Evolutionary conservation across 306 rosid genomes (phyloP).

Genomic region (Arachis stenosperma): DNA sequence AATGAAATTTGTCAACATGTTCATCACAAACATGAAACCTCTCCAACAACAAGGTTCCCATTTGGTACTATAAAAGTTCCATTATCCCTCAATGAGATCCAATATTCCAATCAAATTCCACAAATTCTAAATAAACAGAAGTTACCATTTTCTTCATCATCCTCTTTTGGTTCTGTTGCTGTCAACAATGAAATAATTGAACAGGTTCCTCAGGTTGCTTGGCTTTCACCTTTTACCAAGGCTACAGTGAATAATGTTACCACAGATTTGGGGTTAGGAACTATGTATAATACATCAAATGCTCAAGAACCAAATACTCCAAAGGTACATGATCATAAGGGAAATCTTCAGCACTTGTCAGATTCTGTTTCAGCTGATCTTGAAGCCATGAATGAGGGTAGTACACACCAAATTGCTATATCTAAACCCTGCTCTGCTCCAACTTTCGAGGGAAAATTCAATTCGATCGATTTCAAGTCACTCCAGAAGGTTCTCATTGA

Average conservation of each 20-base stretch:
- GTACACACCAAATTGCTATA: slow-evolving; percentile 44
- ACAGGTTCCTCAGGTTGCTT: slow-evolving; percentile 39
- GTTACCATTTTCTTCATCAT: slow-evolving; percentile 43
- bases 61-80: slow-evolving; percentile 48
- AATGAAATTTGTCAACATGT: slow-evolving; percentile 58
- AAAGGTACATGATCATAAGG: slow-evolving; percentile 48
- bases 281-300: slow-evolving; percentile 53
- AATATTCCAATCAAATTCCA: slow-evolving; percentile 42
- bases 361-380: slow-evolving; percentile 61
- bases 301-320: slow-evolving; percentile 53
- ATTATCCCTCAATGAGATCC: slow-evolving; percentile 43
- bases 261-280: slow-evolving; percentile 95
- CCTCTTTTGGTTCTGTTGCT: slow-evolving; percentile 41
- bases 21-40: slow-evolving; percentile 54
- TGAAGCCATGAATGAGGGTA: slow-evolving; percentile 48
- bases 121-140: slow-evolving; percentile 44
- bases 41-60: slow-evolving; percentile 52
- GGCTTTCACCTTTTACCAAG: no score
- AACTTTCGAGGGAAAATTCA: slow-evolving; percentile 47
- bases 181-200: slow-evolving; percentile 38
- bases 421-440: slow-evolving; percentile 55
- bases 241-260: slow-evolving; percentile 52
- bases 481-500: slow-evolving; percentile 53
- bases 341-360: slow-evolving; percentile 46
- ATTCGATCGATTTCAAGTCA: slow-evolving; percentile 67